These are phyloP conservation scores for Tieghemostelium lacteum DNA, from an alignment of 78 protist genomes.

Conservation along the genomic window DNA sequence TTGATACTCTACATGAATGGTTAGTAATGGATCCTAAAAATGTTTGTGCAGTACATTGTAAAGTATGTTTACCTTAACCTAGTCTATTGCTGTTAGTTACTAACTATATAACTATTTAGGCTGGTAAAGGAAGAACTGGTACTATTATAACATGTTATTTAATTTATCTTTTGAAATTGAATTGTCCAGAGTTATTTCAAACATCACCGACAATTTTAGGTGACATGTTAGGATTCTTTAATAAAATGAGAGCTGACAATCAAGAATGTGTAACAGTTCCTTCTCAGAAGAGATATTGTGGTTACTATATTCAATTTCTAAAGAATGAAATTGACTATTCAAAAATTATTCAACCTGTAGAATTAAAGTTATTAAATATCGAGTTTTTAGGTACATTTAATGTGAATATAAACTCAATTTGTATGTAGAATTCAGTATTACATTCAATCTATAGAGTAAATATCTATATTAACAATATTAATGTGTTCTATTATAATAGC, in stretches of 20 bases:
- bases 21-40: conserved; percentile 3
- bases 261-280: conserved; percentile 58
- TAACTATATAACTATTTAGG: no score
- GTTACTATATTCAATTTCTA: conserved; percentile 46
- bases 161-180: background rate
- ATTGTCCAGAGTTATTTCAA: conserved; percentile 38
- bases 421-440: conserved; percentile 11
- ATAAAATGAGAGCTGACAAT: conserved; percentile 20
- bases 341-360: background rate
- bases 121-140: conserved; percentile 76
- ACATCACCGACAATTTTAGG: conserved; percentile 14
- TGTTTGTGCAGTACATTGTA: conserved; percentile 71
- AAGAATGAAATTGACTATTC: background rate
- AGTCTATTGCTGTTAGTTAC: no score
- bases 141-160: conserved; percentile 34
- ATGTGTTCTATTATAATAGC: background rate
- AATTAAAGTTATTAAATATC: conserved; percentile 5
- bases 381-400: background rate
- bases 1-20: conserved; percentile 31
- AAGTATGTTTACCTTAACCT: no score
- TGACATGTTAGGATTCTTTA: conserved; percentile 20
- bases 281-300: conserved; percentile 60
- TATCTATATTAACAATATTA: no score
- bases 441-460: background rate
- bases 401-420: background rate